phyloP scores from a whole-genome alignment of 2,329 filamentous ascomycete genomes.

The Pseudogymnoascus sp. region DNA sequence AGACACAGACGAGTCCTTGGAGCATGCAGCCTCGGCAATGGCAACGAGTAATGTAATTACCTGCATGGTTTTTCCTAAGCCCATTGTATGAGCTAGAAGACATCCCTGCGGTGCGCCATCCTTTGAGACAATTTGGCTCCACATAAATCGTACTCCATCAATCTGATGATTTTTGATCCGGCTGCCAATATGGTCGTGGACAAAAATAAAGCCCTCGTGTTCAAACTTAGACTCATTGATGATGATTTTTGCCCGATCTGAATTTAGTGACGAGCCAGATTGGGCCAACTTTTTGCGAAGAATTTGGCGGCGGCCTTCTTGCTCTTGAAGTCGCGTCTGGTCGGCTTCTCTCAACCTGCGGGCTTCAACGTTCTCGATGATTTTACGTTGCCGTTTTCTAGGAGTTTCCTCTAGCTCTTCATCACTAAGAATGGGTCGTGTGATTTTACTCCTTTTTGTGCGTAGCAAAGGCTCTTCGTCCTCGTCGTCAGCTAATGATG shows the following conservation, averaged over 20 bases:
- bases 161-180: conserved; percentile 75
- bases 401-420: conserved; percentile 14
- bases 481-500: conserved; percentile 17
- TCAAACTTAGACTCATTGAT: conserved; percentile 61
- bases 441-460: neutral
- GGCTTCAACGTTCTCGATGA: conserved; percentile 39
- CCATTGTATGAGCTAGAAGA: conserved; percentile 83
- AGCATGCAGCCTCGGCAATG: conserved; percentile 58
- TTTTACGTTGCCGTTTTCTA: conserved; percentile 33
- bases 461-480: conserved; percentile 22
- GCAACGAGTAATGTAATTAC: conserved; percentile 75
- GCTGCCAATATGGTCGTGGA: conserved; percentile 55
- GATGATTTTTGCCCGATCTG: conserved; percentile 43
- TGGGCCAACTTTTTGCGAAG: conserved; percentile 40
- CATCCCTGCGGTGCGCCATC: conserved; percentile 56
- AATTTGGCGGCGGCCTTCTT: conserved; percentile 43
- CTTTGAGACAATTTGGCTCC: conserved; percentile 66
- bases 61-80: conserved; percentile 88
- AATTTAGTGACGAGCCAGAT: conserved; percentile 37
- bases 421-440: conserved; percentile 1
- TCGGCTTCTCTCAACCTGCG: conserved; percentile 48
- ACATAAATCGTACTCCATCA: conserved; percentile 76
- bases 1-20: conserved; percentile 46
- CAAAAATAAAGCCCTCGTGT: conserved; percentile 52
- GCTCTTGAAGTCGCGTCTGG: conserved; percentile 43